Conservation (phyloP, 345 rosid species). For the Populus deltoides region DNA sequence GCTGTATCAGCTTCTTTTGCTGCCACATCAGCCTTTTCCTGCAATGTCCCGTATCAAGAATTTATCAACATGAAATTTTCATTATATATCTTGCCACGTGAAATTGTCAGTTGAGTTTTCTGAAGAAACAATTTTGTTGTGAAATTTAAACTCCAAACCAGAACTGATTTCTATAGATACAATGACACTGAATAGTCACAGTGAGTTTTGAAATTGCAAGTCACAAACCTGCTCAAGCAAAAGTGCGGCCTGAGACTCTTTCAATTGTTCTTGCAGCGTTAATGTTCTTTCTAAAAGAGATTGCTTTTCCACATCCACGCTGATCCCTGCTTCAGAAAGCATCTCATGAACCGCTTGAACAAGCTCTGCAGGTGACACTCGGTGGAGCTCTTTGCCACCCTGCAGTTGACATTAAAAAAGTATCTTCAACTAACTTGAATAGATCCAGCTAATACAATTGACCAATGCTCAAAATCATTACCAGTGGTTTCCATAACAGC, state of each 20-base stretch:
- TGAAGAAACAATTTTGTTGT: not conserved
- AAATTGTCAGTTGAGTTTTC: not conserved
- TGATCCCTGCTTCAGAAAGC: constrained; percentile 89
- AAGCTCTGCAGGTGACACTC: constrained; percentile 77
- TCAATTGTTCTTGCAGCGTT: constrained; percentile 71
- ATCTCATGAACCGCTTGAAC: constrained; percentile 90
- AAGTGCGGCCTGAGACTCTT: constrained; percentile 72
- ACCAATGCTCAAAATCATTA: not conserved
- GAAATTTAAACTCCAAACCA: not conserved
- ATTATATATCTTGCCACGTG: not conserved
- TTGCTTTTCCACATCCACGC: constrained; percentile 76
- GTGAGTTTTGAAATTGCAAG: not conserved
- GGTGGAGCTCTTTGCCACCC: constrained; percentile 51
- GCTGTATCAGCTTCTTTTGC: constrained; percentile 79
- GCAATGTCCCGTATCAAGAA: constrained; percentile 14
- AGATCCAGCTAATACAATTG: not conserved
- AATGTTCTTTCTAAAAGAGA: constrained; percentile 66
- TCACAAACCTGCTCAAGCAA: constrained; percentile 76
- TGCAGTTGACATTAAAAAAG: constrained; percentile 28
- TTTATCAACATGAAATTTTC: not conserved
- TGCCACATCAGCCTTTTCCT: constrained; percentile 74
- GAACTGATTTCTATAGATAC: not conserved
- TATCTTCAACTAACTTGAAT: not conserved
- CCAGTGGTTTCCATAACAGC: not conserved
- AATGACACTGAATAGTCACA: not conserved